Percentiles rank a stretch among this genome's conserved stretches.
Evolutionary conservation across 345 rosid species (phyloP).

Genomic region (Citrus medica): DNA sequence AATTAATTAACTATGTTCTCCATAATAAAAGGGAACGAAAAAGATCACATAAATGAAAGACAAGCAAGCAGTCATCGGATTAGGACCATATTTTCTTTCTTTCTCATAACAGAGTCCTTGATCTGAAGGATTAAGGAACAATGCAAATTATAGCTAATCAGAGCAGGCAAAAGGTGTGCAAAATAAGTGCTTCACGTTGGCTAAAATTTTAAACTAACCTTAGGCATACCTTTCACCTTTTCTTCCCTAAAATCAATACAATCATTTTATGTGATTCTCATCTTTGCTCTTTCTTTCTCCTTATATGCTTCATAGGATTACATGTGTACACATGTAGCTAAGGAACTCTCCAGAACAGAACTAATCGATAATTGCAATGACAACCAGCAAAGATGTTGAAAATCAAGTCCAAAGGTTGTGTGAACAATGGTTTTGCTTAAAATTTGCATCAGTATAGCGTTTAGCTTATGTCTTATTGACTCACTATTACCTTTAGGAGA

Average conservation of each 20-base stretch:
- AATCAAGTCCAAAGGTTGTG: background rate
- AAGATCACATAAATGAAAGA: background rate
- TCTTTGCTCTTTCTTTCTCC: background rate
- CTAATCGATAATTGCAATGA: background rate
- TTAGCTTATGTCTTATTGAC: background rate
- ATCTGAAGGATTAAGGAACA: background rate
- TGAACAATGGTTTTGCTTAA: background rate
- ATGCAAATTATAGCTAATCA: background rate
- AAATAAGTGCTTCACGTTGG: background rate
- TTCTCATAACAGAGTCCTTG: background rate
- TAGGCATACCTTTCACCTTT: background rate
- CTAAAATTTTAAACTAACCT: background rate
- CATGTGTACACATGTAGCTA: background rate
- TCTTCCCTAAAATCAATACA: background rate
- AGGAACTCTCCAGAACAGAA: background rate
- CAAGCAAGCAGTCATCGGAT: background rate
- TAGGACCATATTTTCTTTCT: background rate
- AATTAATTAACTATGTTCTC: background rate
- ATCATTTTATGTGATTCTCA: background rate
- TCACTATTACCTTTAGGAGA: background rate
- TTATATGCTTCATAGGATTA: too few species aligned
- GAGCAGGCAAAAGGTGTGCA: background rate
- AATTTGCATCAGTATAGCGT: background rate
- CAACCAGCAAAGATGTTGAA: too few species aligned
- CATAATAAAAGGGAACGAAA: background rate